Conservation (phyloP, 2,329 filamentous ascomycete species). For the Hypoxylon rubiginosum region DNA sequence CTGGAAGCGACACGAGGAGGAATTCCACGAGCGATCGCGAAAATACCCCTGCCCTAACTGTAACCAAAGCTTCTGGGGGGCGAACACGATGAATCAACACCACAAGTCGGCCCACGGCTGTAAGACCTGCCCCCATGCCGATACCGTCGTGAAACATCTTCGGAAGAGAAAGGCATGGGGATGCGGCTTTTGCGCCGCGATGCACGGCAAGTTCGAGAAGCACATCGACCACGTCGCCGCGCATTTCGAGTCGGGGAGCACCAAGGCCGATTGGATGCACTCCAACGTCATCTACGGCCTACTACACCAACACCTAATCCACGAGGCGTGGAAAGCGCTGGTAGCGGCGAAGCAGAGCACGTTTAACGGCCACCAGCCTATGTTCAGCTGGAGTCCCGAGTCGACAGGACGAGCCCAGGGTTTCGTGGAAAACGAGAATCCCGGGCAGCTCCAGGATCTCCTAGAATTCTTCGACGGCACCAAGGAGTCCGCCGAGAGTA, state of each 20-base stretch:
- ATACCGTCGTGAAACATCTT: constrained; percentile 73
- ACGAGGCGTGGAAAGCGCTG: constrained; percentile 72
- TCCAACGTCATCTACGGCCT: constrained; percentile 76
- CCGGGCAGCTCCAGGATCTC: constrained; percentile 73
- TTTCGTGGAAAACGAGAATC: constrained; percentile 72
- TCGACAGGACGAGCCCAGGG: constrained; percentile 69
- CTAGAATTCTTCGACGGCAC: constrained; percentile 74
- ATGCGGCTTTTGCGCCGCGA: constrained; percentile 75
- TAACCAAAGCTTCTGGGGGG: constrained; percentile 76
- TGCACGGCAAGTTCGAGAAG: constrained; percentile 73
- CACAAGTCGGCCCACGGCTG: constrained; percentile 75
- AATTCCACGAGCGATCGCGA: constrained; percentile 76
- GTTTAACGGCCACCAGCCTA: constrained; percentile 65
- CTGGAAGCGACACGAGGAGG: constrained; percentile 78
- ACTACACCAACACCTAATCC: constrained; percentile 74
- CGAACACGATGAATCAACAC: constrained; percentile 77
- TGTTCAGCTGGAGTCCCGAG: constrained; percentile 71
- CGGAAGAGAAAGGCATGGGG: constrained; percentile 76
- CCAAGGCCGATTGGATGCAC: constrained; percentile 76
- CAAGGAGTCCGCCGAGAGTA: constrained; percentile 67
- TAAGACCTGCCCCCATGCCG: constrained; percentile 74
- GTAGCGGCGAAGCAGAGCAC: constrained; percentile 61
- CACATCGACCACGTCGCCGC: constrained; percentile 76
- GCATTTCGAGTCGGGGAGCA: constrained; percentile 75
- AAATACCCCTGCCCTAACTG: constrained; percentile 78